These are phyloP conservation scores for Carpinus fangiana DNA, from an alignment of 306 rosid species.

Conservation along the genomic window DNA sequence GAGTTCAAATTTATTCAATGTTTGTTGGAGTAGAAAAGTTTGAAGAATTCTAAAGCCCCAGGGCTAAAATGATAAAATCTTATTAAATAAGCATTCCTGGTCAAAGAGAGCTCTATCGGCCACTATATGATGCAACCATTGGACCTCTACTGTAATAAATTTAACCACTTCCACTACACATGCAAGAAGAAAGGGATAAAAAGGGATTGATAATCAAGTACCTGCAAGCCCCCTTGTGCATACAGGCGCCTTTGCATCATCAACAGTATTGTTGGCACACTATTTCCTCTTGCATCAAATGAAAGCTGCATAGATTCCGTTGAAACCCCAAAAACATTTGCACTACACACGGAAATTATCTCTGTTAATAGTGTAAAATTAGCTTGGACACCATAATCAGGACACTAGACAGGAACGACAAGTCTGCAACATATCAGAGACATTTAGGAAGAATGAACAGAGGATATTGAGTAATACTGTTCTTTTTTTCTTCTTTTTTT, in stretches of 20 bases:
- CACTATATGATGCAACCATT: background rate
- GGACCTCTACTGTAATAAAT: constrained; percentile 9
- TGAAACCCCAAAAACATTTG: constrained; percentile 95
- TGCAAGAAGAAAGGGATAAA: constrained; percentile 9
- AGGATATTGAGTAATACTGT: background rate
- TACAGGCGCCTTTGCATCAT: constrained; percentile 89
- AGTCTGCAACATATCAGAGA: background rate
- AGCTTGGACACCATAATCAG: constrained; percentile 10
- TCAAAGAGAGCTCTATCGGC: background rate
- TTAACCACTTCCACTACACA: constrained; percentile 11
- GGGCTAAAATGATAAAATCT: background rate
- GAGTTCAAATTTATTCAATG: constrained; percentile 30
- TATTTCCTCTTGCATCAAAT: constrained; percentile 95
- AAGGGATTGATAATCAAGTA: constrained; percentile 34
- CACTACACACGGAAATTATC: constrained; percentile 49
- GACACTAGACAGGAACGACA: constrained; percentile 6
- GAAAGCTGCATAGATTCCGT: constrained; percentile 99
- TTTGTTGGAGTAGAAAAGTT: constrained; percentile 21
- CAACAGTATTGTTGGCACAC: constrained; percentile 87
- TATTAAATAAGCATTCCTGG: background rate
- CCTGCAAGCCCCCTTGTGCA: constrained; percentile 90
- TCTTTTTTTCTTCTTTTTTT: background rate
- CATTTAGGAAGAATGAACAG: background rate
- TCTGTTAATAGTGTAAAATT: constrained; percentile 31
- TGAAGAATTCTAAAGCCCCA: constrained; percentile 2